These are phyloP conservation scores for Cercis canadensis DNA, from an alignment of 306 rosid species.

Conservation along the genomic window DNA sequence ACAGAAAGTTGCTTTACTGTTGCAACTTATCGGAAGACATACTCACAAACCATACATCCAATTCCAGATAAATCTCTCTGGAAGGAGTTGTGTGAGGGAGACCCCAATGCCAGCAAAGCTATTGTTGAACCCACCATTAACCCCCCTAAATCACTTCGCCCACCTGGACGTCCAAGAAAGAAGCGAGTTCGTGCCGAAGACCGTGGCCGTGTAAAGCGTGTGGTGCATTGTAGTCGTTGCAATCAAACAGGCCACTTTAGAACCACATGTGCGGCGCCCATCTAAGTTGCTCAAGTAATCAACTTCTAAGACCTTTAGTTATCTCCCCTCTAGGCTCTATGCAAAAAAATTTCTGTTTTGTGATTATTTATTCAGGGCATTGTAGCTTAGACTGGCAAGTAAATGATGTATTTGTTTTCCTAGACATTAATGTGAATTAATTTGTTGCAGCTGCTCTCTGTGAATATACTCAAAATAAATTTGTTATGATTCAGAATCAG, in stretches of 20 bases:
- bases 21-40: conserved; percentile 83
- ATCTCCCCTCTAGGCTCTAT: conserved; percentile 14
- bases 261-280: conserved; percentile 93
- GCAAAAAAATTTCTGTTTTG: conserved; percentile 36
- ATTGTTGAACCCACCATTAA: conserved; percentile 51
- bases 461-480: conserved; percentile 17
- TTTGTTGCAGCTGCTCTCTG: conserved; percentile 33
- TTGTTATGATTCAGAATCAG: no score
- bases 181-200: conserved; percentile 87
- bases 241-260: conserved; percentile 92
- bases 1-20: conserved; percentile 90
- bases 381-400: conserved; percentile 48
- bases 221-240: conserved; percentile 93
- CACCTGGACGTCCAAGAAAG: conserved; percentile 87
- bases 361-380: conserved; percentile 48
- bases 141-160: conserved; percentile 85
- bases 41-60: conserved; percentile 89
- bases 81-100: conserved; percentile 73
- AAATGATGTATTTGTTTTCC: conserved; percentile 39
- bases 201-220: conserved; percentile 84
- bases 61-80: conserved; percentile 86
- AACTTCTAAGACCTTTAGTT: background rate
- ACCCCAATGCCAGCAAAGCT: conserved; percentile 47
- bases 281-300: conserved; percentile 36
- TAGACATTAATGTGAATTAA: conserved; percentile 48